Evolutionary conservation across 495 filamentous ascomycete species (phyloP), one percentile per base, ranked within the genome.

Genomic region (Lentithecium fluviatile): DNA sequence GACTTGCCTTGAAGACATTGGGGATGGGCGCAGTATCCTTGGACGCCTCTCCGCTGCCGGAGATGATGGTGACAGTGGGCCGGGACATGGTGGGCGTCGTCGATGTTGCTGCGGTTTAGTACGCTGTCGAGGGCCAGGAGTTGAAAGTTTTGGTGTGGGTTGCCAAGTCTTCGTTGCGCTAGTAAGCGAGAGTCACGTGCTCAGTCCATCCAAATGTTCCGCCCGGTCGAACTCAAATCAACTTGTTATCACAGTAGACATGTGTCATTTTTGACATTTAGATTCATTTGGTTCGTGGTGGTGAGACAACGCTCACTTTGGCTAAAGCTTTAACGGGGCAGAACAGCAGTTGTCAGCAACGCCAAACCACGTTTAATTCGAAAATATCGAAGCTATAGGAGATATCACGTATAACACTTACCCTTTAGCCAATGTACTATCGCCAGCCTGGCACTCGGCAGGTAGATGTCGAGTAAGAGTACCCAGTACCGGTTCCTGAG

Each of bases 11-110:
- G 87, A 98, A 98, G 78, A 98, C 94, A 74, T 88, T 82, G 69
- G 94, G 94, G 64, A 98, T 87, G 73, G 93, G 85, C 77, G 88
- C 83, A 71, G 91, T 92, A 72, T 84, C 83, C 74, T 88, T 88
- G 80, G 85, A 88, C 79, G 93, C 79, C 77, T 86, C 82, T 80
- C 94, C 95, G 85, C 95, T 91, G 76, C 88, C 89, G 75, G 83
- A 82, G 81, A 95, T 83, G 79, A 98, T 90, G 74, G 90, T 89
- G 78, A 64, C 61, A 4, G 61, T 64, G 15, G 61, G 61, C 21
- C 61, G 29, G 10, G 46, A 52, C 61, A 64, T 64, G 26, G 29
- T 56, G 47, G 24, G 11, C 45, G 45, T 34, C 25, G 29, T 23
- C 19, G 38, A 20, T 10, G 21, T 38, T 29, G 53, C n/a, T n/a